These are phyloP conservation scores for Stevia rebaudiana DNA, from an alignment of 140 eudicot species.

Conservation along the genomic window DNA sequence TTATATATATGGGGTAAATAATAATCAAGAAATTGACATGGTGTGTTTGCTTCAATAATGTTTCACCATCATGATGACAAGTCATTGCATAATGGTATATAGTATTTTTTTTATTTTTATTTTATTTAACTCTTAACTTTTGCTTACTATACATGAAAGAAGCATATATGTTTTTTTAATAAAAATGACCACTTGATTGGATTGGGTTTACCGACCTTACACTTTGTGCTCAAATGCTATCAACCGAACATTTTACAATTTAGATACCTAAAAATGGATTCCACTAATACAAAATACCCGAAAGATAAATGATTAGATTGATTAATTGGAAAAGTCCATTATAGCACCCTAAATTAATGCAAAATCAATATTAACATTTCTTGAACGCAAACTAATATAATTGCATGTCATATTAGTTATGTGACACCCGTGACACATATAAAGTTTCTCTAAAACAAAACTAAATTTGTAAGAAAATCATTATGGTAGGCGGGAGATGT, in stretches of 20 bases:
- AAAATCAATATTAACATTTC: slow-evolving; percentile 7
- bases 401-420: not conserved
- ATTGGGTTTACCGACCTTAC: slow-evolving; percentile 21
- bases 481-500: not conserved
- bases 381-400: not conserved
- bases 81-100: slow-evolving; percentile 18
- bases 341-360: not conserved
- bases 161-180: slow-evolving; percentile 3
- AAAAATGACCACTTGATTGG: slow-evolving; percentile 17
- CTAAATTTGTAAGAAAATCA: not conserved
- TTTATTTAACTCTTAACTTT: too few relatives aligned
- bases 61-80: slow-evolving; percentile 32
- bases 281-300: not conserved
- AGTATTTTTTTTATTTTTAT: not conserved
- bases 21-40: slow-evolving; percentile 28
- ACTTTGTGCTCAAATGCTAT: slow-evolving; percentile 18
- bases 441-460: not conserved
- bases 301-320: slow-evolving; percentile 5
- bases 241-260: slow-evolving; percentile 18
- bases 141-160: slow-evolving; percentile 16
- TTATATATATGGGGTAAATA: slow-evolving; percentile 6
- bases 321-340: not conserved
- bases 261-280: slow-evolving; percentile 14
- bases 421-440: not conserved
- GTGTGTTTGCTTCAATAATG: slow-evolving; percentile 16